Conservation (phyloP, 768 basidiomycete genomes). For the Leccinum ochraceum region DNA sequence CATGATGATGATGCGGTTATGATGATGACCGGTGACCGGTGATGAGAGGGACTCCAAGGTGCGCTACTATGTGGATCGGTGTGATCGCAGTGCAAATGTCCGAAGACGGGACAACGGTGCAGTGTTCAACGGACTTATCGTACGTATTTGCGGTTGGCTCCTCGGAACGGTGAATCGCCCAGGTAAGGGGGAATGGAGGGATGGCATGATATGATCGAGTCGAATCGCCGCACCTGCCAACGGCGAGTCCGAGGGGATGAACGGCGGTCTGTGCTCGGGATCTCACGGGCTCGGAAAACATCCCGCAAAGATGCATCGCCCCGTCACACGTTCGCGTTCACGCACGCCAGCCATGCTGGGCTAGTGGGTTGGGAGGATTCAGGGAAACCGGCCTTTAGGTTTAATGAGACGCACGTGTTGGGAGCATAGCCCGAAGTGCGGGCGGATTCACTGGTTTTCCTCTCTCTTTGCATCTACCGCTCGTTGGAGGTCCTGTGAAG, state of each 20-base stretch:
- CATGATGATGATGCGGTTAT: neutral
- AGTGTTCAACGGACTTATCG: neutral
- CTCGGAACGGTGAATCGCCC: neutral
- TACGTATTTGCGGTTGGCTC: neutral
- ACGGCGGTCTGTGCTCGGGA: neutral
- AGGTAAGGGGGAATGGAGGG: neutral
- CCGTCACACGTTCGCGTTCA: constrained; percentile 2
- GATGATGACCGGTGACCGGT: neutral
- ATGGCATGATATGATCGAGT: neutral
- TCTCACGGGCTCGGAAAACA: neutral
- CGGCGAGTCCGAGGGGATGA: neutral
- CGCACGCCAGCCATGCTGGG: neutral
- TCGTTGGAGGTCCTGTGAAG: neutral
- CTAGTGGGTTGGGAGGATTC: neutral
- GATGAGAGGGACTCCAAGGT: neutral
- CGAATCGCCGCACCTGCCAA: neutral
- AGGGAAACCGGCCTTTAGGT: constrained; percentile 8
- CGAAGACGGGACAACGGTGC: neutral
- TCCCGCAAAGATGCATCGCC: neutral
- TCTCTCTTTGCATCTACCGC: neutral
- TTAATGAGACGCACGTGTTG: constrained; percentile 11
- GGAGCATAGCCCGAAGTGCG: neutral
- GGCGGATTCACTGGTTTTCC: neutral
- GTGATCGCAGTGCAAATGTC: neutral
- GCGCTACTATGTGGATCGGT: neutral